phyloP scores from a whole-genome alignment of 176 grass and related monocot species.

The Lolium rigidum region DNA sequence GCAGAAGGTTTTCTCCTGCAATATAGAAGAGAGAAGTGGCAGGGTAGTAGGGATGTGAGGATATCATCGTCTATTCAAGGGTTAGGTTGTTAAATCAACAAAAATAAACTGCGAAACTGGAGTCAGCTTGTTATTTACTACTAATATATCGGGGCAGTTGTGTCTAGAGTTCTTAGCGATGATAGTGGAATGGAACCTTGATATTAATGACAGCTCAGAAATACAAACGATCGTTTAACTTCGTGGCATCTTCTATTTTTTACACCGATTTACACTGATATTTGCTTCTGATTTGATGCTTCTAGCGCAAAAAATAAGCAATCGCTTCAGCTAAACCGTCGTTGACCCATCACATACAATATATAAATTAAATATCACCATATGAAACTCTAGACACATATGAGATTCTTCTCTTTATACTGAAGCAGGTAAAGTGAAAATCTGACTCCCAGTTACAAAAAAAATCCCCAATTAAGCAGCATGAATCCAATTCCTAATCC shows the following conservation, averaged over 20 bases:
- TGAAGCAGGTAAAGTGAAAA: not conserved
- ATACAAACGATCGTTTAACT: not conserved
- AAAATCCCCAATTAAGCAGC: not conserved
- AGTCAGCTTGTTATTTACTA: not conserved
- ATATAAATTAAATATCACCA: not conserved
- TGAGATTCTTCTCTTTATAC: not conserved
- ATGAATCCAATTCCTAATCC: not conserved
- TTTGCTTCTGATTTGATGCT: not conserved
- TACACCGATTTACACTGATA: not conserved
- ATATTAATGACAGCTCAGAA: not conserved
- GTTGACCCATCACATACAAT: not conserved
- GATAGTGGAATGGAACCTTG: not conserved
- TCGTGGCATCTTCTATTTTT: not conserved
- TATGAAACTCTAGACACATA: not conserved
- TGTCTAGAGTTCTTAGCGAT: not conserved
- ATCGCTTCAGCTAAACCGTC: not conserved
- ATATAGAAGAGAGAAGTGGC: not conserved
- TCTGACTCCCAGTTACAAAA: not conserved
- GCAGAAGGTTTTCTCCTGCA: not conserved
- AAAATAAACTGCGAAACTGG: not conserved
- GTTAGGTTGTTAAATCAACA: constrained; percentile 3
- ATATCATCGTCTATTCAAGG: constrained; percentile 1
- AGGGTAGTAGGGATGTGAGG: not conserved
- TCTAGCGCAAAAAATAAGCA: not conserved
- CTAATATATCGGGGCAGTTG: not conserved